phyloP scores from a whole-genome alignment of 192 early-diverging fungal species.

The Coemansia sp. region DNA sequence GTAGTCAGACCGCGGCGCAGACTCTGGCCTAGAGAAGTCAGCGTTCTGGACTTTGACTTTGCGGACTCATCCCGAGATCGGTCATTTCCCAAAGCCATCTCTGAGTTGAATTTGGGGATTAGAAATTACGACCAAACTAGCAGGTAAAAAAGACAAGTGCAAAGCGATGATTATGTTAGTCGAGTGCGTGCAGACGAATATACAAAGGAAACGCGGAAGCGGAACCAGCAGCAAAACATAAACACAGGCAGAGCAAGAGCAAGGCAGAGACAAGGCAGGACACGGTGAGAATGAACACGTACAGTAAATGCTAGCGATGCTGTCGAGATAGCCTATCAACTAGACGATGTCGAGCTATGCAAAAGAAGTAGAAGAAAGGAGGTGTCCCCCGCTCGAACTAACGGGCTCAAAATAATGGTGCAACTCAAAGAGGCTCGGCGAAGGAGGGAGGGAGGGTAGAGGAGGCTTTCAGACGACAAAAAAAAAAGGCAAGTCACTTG shows the following conservation, averaged over 20 bases:
- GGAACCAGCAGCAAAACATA: neutral
- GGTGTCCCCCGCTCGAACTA: neutral
- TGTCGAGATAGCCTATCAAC: neutral
- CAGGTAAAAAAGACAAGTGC: neutral
- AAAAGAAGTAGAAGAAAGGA: neutral
- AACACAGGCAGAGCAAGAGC: neutral
- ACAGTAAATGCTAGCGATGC: neutral
- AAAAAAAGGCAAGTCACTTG: neutral
- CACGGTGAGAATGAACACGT: neutral
- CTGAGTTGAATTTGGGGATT: neutral
- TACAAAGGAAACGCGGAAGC: neutral
- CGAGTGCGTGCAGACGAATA: neutral
- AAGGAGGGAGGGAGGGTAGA: neutral
- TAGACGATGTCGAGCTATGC: neutral
- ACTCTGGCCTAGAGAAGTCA: conserved; percentile 44
- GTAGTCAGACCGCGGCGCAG: conserved; percentile 50
- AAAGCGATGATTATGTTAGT: neutral
- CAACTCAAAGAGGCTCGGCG: neutral
- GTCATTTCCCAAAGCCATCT: conserved; percentile 48
- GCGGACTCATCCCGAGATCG: conserved; percentile 50
- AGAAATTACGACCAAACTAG: neutral
- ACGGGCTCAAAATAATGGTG: neutral
- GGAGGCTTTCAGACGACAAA: neutral
- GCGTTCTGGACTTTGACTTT: conserved; percentile 43
- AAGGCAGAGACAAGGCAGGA: neutral